Conservation (phyloP, 2,329 filamentous ascomycete species). For the Talaromyces sp. region DNA sequence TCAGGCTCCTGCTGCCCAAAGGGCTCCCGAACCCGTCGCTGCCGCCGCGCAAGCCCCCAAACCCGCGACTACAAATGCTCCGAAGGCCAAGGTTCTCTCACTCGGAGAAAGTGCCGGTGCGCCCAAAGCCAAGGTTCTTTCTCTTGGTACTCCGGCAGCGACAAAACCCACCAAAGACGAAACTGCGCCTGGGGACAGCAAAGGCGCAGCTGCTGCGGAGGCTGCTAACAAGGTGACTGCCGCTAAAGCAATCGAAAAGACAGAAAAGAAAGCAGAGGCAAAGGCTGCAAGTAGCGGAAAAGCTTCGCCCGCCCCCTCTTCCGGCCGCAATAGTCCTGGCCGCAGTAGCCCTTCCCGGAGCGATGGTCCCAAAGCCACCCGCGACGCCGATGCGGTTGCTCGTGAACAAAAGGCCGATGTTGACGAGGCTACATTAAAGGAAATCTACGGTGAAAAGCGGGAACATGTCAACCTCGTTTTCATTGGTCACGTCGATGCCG, state of each 20-base stretch:
- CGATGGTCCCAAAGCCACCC: slow-evolving; percentile 56
- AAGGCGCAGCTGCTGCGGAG: slow-evolving; percentile 53
- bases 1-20: slow-evolving; percentile 14
- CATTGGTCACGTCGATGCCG: slow-evolving; percentile 96
- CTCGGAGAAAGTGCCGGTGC: slow-evolving; percentile 51
- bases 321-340: slow-evolving; percentile 74
- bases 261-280: slow-evolving; percentile 61
- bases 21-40: slow-evolving; percentile 34
- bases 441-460: slow-evolving; percentile 83
- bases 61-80: slow-evolving; percentile 35
- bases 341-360: slow-evolving; percentile 70
- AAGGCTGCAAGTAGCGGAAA: slow-evolving; percentile 60
- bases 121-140: slow-evolving; percentile 71
- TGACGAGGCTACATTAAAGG: slow-evolving; percentile 80
- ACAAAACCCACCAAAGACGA: slow-evolving; percentile 36
- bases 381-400: slow-evolving; percentile 77
- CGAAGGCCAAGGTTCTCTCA: slow-evolving; percentile 60
- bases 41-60: slow-evolving; percentile 28
- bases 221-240: slow-evolving; percentile 79
- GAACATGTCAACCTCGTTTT: slow-evolving; percentile 92
- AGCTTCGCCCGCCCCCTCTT: slow-evolving; percentile 76
- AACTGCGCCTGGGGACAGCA: slow-evolving; percentile 49
- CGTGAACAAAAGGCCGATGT: slow-evolving; percentile 78
- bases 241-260: slow-evolving; percentile 87
- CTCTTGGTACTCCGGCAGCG: slow-evolving; percentile 58